These are phyloP conservation scores for Primulina tabacum DNA, from an alignment of 257 asterid genomes.

Conservation along the genomic window DNA sequence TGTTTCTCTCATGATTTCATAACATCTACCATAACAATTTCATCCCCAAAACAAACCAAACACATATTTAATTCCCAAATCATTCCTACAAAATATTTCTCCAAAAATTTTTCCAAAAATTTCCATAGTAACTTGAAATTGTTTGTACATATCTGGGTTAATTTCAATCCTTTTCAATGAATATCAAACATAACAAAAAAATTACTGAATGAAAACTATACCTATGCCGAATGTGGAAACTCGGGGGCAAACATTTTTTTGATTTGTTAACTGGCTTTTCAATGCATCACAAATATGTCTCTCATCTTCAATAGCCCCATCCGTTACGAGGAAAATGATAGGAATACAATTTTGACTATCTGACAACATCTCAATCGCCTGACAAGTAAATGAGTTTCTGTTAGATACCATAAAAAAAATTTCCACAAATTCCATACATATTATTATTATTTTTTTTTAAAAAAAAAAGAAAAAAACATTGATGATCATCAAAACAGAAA, in stretches of 20 bases:
- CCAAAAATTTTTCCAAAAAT: neutral
- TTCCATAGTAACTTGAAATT: neutral
- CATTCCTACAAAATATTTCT: neutral
- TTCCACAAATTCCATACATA: neutral
- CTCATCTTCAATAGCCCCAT: slow-evolving; percentile 92
- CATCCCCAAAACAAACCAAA: neutral
- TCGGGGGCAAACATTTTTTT: slow-evolving; percentile 55
- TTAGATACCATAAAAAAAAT: slow-evolving; percentile 14
- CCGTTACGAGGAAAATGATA: slow-evolving; percentile 71
- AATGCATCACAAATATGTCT: slow-evolving; percentile 62
- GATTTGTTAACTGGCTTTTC: slow-evolving; percentile 45
- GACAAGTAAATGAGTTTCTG: slow-evolving; percentile 26
- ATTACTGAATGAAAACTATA: slow-evolving; percentile 25
- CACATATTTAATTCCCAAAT: neutral
- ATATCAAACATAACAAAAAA: neutral
- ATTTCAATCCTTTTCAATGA: neutral
- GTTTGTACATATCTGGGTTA: neutral
- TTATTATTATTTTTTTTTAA: too few relatives aligned
- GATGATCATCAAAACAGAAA: neutral
- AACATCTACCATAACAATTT: neutral
- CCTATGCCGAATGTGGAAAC: slow-evolving; percentile 90
- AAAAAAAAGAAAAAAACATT: neutral
- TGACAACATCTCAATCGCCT: slow-evolving; percentile 78
- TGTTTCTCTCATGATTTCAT: neutral
- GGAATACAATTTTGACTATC: slow-evolving; percentile 53